Conservation (phyloP, 75 land plant genomes). For the Sequoia sempervirens region DNA sequence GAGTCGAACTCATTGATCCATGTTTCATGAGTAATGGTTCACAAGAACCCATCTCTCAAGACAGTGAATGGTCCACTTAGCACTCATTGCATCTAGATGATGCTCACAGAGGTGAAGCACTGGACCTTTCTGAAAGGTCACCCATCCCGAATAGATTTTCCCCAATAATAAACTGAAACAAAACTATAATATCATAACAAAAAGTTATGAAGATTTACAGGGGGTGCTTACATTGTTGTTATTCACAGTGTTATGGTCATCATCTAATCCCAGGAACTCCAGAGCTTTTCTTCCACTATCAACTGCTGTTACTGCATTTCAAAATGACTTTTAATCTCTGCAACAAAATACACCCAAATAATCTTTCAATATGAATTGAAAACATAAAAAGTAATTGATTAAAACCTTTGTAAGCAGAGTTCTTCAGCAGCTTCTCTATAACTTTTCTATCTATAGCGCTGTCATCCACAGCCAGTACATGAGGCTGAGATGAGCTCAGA, state of each 20-base stretch:
- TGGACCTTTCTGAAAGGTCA: too few relatives aligned
- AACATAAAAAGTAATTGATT: too few relatives aligned
- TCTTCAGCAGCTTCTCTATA: constrained; percentile 54
- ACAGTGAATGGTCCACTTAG: too few relatives aligned
- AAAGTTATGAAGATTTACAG: neutral
- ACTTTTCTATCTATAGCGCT: constrained; percentile 60
- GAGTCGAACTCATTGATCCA: too few relatives aligned
- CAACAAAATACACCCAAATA: too few relatives aligned
- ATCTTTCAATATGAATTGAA: too few relatives aligned
- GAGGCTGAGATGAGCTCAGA: constrained; percentile 10
- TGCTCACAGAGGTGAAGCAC: too few relatives aligned
- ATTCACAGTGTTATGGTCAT: neutral
- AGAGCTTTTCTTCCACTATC: constrained; percentile 55
- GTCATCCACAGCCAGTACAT: constrained; percentile 78
- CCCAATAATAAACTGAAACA: neutral
- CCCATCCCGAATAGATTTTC: too few relatives aligned
- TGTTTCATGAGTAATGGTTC: too few relatives aligned
- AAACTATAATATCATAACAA: neutral
- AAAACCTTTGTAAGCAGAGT: constrained; percentile 56
- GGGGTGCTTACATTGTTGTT: neutral
- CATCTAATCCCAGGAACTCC: constrained; percentile 45
- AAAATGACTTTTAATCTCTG: neutral
- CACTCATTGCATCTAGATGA: too few relatives aligned
- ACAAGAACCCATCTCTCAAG: too few relatives aligned
- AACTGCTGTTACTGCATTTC: constrained; percentile 44